phyloP scores from a whole-genome alignment of 495 filamentous ascomycete species.

The Pyrenula massariospora region DNA sequence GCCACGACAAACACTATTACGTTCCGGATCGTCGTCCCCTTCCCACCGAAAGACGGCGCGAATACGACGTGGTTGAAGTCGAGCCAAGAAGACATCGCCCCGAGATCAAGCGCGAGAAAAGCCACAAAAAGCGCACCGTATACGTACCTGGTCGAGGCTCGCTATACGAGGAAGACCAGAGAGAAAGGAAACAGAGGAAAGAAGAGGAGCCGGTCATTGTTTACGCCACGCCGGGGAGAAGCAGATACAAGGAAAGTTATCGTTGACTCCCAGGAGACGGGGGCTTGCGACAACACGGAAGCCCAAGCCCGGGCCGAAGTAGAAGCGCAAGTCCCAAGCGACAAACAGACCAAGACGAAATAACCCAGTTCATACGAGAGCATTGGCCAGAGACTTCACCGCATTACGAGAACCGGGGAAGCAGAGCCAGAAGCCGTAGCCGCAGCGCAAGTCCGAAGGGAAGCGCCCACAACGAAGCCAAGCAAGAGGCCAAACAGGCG shows the following conservation, averaged over 20 bases:
- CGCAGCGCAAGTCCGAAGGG: not conserved
- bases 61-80: not conserved
- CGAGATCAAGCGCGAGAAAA: not conserved
- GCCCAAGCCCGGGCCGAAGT: too few relatives aligned
- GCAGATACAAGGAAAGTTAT: not conserved
- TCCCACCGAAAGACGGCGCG: not conserved
- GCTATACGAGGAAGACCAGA: conserved; percentile 22
- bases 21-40: conserved; percentile 19
- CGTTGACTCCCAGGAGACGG: too few relatives aligned
- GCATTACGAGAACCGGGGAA: too few relatives aligned
- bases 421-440: not conserved
- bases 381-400: too few relatives aligned
- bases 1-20: conserved; percentile 31
- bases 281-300: too few relatives aligned
- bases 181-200: not conserved
- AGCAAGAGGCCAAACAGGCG: not conserved
- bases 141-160: conserved; percentile 25
- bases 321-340: too few relatives aligned
- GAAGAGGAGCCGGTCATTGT: not conserved
- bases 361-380: too few relatives aligned
- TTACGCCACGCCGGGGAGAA: not conserved
- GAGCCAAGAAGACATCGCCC: not conserved
- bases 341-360: too few relatives aligned
- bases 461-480: not conserved
- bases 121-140: not conserved